A percentile compares a stretch with the other conserved stretches of the same genome.
These are phyloP conservation scores for Trichophyton schoenleinii DNA, from an alignment of 2,329 filamentous ascomycete species.

Conservation along the genomic window DNA sequence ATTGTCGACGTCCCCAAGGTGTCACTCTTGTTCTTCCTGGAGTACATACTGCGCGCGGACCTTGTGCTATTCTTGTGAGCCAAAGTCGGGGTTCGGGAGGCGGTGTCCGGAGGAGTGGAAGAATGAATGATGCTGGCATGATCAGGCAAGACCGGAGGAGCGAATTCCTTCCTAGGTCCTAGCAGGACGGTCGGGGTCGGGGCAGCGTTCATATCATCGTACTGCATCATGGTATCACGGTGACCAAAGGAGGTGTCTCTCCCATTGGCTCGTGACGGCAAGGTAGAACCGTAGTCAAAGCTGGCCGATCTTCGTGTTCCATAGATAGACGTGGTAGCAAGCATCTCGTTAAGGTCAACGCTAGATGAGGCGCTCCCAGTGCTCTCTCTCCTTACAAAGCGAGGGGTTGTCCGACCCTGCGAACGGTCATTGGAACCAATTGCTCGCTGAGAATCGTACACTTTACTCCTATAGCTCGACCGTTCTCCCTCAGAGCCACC, in stretches of 20 bases:
- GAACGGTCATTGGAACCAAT: conserved; percentile 16
- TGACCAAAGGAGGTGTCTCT: neutral
- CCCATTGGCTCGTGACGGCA: neutral
- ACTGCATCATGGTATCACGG: conserved; percentile 8
- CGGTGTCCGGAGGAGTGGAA: conserved; percentile 12
- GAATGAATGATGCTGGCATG: conserved; percentile 12
- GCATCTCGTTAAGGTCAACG: conserved; percentile 53
- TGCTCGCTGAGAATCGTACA: conserved; percentile 23
- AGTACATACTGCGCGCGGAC: conserved; percentile 28
- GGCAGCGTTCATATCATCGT: conserved; percentile 58
- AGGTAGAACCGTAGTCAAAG: conserved; percentile 30
- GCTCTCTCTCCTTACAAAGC: conserved; percentile 50
- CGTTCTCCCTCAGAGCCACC: conserved; percentile 41
- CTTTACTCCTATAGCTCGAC: conserved; percentile 26
- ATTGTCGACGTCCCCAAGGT: conserved; percentile 28
- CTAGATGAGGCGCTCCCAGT: conserved; percentile 67
- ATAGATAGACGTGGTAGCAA: conserved; percentile 23
- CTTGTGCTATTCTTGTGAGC: conserved; percentile 33
- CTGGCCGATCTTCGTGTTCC: conserved; percentile 31
- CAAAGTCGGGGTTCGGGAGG: conserved; percentile 22
- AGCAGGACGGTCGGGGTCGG: conserved; percentile 74
- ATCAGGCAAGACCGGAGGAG: conserved; percentile 26
- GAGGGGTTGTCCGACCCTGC: conserved; percentile 32
- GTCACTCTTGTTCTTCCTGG: conserved; percentile 27
- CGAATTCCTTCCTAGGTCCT: conserved; percentile 52